Conservation (phyloP, 2,329 filamentous ascomycete species). For the Penicillium concentricum region DNA sequence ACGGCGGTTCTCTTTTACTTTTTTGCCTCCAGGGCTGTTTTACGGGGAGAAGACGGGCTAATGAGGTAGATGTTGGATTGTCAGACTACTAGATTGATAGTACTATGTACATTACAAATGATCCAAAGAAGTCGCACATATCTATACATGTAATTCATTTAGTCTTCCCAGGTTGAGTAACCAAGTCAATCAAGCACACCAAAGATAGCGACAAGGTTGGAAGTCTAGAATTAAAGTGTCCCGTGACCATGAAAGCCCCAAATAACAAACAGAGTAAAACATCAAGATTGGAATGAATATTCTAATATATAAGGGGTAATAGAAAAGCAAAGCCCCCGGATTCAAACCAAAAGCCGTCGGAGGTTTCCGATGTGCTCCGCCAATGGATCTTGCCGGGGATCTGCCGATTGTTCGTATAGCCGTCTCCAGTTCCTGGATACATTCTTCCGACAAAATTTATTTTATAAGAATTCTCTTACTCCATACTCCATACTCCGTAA, state of each 20-base stretch:
- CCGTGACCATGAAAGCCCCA: background rate
- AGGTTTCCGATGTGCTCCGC: conserved; percentile 18
- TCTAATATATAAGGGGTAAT: background rate
- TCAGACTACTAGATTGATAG: background rate
- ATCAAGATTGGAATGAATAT: background rate
- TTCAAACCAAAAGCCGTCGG: conserved; percentile 9
- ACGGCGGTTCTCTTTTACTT: background rate
- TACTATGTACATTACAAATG: background rate
- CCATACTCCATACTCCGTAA: no score
- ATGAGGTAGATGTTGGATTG: background rate
- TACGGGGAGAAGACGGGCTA: background rate
- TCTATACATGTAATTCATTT: background rate
- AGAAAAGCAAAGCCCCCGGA: background rate
- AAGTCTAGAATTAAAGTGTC: background rate
- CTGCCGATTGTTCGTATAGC: conserved; percentile 7
- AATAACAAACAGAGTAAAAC: background rate
- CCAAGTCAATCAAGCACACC: background rate
- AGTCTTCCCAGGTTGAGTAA: background rate
- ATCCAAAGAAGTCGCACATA: no score
- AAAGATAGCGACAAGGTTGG: background rate
- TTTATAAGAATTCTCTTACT: background rate
- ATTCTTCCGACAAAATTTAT: background rate
- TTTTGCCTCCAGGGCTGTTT: background rate
- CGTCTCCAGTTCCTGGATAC: background rate
- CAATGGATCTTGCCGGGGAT: conserved; percentile 21